Conservation (phyloP, 345 rosid genomes). For the Eutrema heterophyllum region DNA sequence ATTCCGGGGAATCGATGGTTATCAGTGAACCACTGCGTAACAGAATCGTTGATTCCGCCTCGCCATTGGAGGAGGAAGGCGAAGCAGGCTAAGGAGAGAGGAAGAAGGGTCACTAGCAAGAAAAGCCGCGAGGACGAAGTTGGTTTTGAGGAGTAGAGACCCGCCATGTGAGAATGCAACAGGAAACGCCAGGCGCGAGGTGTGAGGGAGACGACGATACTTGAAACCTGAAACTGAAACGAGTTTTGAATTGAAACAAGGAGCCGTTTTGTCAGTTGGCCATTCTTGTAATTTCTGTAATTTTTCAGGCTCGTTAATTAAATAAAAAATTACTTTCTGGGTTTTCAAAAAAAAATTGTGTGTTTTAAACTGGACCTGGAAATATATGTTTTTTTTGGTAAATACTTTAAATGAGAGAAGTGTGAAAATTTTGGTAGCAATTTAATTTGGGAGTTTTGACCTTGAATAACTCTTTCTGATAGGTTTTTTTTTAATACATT, state of each 20-base stretch:
- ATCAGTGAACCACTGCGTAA: conserved; percentile 37
- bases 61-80: conserved; percentile 74
- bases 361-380: neutral
- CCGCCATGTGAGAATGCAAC: conserved; percentile 44
- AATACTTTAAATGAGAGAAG: neutral
- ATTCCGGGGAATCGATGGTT: conserved; percentile 52
- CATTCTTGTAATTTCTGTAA: neutral
- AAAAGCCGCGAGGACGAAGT: conserved; percentile 36
- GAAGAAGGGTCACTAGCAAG: conserved; percentile 49
- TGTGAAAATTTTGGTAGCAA: neutral
- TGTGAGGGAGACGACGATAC: conserved; percentile 1
- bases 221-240: conserved; percentile 8
- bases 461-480: neutral
- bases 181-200: neutral
- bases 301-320: neutral
- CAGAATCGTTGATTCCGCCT: conserved; percentile 43
- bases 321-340: neutral
- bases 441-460: neutral
- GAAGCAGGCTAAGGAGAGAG: conserved; percentile 49
- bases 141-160: conserved; percentile 26
- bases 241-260: conserved; percentile 1
- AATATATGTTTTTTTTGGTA: neutral
- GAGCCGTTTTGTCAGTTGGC: conserved; percentile 28
- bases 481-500: neutral
- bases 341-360: neutral